These are phyloP conservation scores for Sinapis alba DNA, from an alignment of 441 rosid genomes.

Conservation along the genomic window DNA sequence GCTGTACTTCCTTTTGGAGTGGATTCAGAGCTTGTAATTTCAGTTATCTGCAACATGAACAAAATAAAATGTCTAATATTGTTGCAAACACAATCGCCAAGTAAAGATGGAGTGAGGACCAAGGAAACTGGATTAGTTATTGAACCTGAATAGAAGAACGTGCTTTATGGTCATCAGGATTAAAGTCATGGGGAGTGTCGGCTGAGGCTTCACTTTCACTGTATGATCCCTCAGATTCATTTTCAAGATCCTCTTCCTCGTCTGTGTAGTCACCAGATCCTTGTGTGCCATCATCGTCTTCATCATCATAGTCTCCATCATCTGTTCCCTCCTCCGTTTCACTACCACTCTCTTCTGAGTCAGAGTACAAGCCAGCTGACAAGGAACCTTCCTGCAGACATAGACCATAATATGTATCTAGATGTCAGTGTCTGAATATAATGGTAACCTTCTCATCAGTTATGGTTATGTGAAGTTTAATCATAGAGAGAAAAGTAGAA, in stretches of 20 bases:
- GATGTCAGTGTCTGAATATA: constrained; percentile 32
- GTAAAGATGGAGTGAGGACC: constrained; percentile 11
- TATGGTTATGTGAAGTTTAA: too few relatives aligned
- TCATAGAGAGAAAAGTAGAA: too few relatives aligned
- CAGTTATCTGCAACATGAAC: constrained; percentile 53
- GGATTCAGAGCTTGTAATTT: constrained; percentile 42
- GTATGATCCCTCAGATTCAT: constrained; percentile 53
- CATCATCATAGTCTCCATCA: constrained; percentile 84
- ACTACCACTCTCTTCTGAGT: constrained; percentile 80
- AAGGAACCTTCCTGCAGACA: constrained; percentile 73
- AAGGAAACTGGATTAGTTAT: constrained; percentile 3
- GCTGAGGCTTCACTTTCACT: constrained; percentile 53
- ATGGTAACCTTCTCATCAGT: too few relatives aligned
- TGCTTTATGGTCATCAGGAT: constrained; percentile 50
- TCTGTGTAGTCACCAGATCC: constrained; percentile 50
- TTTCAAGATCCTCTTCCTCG: constrained; percentile 57
- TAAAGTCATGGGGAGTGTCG: constrained; percentile 37
- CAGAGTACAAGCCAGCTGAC: constrained; percentile 82
- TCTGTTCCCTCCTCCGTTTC: constrained; percentile 85
- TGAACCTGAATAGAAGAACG: constrained; percentile 33
- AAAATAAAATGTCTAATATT: neutral
- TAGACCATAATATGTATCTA: constrained; percentile 32
- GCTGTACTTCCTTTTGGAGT: constrained; percentile 47
- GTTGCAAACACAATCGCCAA: constrained; percentile 1
- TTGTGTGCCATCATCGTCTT: constrained; percentile 52